phyloP scores from a whole-genome alignment of 768 basidiomycete species.

The Boletus sp. region DNA sequence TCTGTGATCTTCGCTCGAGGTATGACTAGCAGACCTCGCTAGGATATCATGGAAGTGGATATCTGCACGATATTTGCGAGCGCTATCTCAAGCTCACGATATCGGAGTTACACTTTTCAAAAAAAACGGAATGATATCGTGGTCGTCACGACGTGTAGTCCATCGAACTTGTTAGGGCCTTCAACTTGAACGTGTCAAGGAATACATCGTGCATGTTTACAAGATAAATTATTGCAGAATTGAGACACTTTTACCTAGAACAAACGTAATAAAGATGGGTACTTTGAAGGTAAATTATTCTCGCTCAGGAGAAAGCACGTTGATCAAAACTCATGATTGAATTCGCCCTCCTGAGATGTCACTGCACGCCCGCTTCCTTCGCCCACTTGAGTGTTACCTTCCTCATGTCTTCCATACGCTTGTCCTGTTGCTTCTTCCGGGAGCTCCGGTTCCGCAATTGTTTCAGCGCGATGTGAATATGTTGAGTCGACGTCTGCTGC shows the following conservation, averaged over 20 bases:
- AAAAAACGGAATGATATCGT: too few relatives aligned
- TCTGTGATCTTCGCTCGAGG: too few relatives aligned
- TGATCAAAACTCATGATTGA: conserved; percentile 63
- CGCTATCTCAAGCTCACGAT: too few relatives aligned
- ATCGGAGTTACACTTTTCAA: too few relatives aligned
- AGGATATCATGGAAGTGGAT: too few relatives aligned
- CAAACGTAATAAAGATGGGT: conserved; percentile 9
- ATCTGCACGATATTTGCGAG: too few relatives aligned
- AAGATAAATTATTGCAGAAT: too few relatives aligned
- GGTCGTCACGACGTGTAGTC: too few relatives aligned
- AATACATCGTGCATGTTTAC: too few relatives aligned
- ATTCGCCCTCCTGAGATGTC: conserved; percentile 46
- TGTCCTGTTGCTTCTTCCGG: conserved; percentile 76
- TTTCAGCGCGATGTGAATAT: conserved; percentile 34
- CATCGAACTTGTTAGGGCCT: too few relatives aligned
- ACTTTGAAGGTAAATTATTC: background rate
- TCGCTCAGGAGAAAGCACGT: background rate
- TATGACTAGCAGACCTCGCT: too few relatives aligned
- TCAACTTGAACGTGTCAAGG: too few relatives aligned
- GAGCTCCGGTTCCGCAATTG: conserved; percentile 43
- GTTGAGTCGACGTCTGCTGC: conserved; percentile 28
- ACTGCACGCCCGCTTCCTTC: conserved; percentile 16
- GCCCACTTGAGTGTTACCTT: conserved; percentile 6
- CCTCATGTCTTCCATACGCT: conserved; percentile 46
- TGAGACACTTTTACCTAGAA: background rate